phyloP scores from a whole-genome alignment of 768 basidiomycete genomes.

The Amanita molliuscula region DNA sequence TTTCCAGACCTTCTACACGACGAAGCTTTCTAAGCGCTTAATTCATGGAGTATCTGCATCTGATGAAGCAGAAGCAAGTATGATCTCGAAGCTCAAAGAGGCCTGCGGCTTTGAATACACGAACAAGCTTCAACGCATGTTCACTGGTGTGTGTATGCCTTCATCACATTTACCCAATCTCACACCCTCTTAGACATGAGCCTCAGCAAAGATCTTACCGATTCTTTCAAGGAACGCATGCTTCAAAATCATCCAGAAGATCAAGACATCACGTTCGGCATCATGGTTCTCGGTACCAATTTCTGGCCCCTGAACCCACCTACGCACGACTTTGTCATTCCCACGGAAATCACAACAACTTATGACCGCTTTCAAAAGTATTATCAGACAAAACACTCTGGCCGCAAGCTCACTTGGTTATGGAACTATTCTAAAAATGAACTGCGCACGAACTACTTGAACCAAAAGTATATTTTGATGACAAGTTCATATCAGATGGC shows the following conservation, averaged over 20 bases:
- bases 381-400: constrained; percentile 91
- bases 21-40: constrained; percentile 90
- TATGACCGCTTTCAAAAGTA: constrained; percentile 92
- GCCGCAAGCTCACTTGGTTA: constrained; percentile 93
- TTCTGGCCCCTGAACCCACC: constrained; percentile 93
- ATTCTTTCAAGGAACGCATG: constrained; percentile 96
- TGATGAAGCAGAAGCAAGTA: constrained; percentile 94
- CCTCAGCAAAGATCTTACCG: constrained; percentile 91
- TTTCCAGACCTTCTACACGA: constrained; percentile 98
- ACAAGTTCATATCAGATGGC: constrained; percentile 96
- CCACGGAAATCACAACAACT: constrained; percentile 75
- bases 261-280: constrained; percentile 84
- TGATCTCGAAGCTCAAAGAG: constrained; percentile 99
- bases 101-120: constrained; percentile 99
- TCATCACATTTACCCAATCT: not conserved
- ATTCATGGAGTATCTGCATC: constrained; percentile 91
- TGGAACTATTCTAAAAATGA: constrained; percentile 99
- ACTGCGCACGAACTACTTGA: constrained; percentile 86
- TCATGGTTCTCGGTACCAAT: constrained; percentile 94
- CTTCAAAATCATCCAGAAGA: constrained; percentile 70
- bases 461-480: constrained; percentile 95
- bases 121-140: constrained; percentile 97
- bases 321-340: constrained; percentile 81
- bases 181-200: constrained; percentile 65
- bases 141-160: constrained; percentile 59